phyloP scores from a whole-genome alignment of 495 filamentous ascomycete genomes.

The Tuber indicum region DNA sequence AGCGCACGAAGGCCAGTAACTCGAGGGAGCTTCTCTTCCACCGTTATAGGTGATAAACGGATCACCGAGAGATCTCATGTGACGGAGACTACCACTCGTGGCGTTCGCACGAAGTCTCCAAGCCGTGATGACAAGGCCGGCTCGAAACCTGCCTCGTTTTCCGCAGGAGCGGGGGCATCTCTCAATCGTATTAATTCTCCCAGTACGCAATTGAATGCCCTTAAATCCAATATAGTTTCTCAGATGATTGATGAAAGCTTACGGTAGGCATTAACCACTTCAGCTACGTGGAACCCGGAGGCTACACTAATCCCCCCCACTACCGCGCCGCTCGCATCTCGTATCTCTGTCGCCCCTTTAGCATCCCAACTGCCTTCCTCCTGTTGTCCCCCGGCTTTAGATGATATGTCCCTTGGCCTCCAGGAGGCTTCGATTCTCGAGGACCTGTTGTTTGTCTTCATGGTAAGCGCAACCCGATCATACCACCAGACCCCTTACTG shows the following conservation, averaged over 20 bases:
- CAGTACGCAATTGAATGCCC: conserved; percentile 5
- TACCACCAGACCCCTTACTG: neutral
- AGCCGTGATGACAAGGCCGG: conserved; percentile 19
- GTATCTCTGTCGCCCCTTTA: conserved; percentile 76
- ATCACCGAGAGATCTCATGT: conserved; percentile 52
- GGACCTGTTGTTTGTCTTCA: conserved; percentile 87
- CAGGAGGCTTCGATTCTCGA: conserved; percentile 85
- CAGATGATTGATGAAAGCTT: conserved; percentile 12
- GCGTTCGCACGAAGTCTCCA: conserved; percentile 22
- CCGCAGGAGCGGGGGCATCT: conserved; percentile 15
- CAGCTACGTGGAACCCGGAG: conserved; percentile 73
- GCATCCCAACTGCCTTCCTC: conserved; percentile 64
- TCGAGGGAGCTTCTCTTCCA: conserved; percentile 8
- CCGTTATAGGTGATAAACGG: conserved; percentile 31
- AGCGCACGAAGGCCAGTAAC: conserved; percentile 15
- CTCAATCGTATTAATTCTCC: conserved; percentile 7
- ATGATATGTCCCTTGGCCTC: conserved; percentile 63
- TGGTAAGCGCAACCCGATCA: conserved; percentile 45
- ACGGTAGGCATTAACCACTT: conserved; percentile 19
- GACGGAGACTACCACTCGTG: conserved; percentile 44
- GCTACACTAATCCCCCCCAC: conserved; percentile 75
- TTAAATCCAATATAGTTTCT: conserved; percentile 7
- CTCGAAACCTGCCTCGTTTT: conserved; percentile 23
- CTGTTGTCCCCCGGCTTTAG: conserved; percentile 64
- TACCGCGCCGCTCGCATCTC: conserved; percentile 76